Percentiles rank a stretch among this genome's conserved stretches.
These are phyloP conservation scores for Colletotrichum cordylinicola DNA, from an alignment of 2,329 filamentous ascomycete species.

Conservation along the genomic window DNA sequence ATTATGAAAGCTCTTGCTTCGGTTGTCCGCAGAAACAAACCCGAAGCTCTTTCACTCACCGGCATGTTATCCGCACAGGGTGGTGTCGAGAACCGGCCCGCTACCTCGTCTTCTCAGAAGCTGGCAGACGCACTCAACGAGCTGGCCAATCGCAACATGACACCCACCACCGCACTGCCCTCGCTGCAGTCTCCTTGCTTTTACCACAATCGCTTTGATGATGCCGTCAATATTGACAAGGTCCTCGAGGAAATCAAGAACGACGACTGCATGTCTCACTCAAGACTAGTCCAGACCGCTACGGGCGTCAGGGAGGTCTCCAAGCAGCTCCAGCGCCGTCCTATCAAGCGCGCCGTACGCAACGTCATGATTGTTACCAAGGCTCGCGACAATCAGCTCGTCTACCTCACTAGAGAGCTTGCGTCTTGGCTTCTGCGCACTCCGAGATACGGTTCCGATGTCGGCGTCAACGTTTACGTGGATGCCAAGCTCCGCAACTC, in stretches of 20 bases:
- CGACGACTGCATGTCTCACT: constrained; percentile 91
- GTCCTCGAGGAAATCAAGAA: constrained; percentile 93
- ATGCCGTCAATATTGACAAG: constrained; percentile 92
- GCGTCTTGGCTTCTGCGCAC: constrained; percentile 87
- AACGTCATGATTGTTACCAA: constrained; percentile 99
- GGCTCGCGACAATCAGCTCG: constrained; percentile 91
- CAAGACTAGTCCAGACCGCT: constrained; percentile 91
- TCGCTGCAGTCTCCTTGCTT: constrained; percentile 92
- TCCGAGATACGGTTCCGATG: constrained; percentile 84
- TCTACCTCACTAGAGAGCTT: constrained; percentile 86
- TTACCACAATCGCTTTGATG: constrained; percentile 96
- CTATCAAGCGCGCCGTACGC: constrained; percentile 88
- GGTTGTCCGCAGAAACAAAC: constrained; percentile 63
- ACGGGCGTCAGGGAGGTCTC: constrained; percentile 95
- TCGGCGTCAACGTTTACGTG: constrained; percentile 98
- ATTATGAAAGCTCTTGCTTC: constrained; percentile 84
- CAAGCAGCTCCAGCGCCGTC: constrained; percentile 89
- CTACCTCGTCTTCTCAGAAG: constrained; percentile 61
- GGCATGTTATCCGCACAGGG: constrained; percentile 59
- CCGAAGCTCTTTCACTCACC: constrained; percentile 67
- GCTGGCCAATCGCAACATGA: constrained; percentile 48
- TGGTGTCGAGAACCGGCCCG: constrained; percentile 41
- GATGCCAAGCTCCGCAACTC: constrained; percentile 91
- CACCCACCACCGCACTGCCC: constrained; percentile 60
- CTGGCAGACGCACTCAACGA: constrained; percentile 67